These are phyloP conservation scores for Posidonia oceanica DNA, from an alignment of 116 monocot genomes.

Conservation along the genomic window DNA sequence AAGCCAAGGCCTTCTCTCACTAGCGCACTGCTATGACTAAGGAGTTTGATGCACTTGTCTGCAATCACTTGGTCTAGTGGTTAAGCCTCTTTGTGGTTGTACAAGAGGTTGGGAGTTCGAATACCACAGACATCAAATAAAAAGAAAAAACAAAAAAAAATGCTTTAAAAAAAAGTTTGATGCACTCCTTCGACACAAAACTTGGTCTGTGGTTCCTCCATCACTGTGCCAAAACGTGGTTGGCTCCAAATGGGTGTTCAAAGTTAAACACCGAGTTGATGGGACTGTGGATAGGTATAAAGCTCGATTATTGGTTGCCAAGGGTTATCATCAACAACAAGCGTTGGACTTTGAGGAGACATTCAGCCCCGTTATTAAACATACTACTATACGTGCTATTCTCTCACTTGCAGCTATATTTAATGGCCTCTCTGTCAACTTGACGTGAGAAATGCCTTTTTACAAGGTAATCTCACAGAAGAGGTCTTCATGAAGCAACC, in stretches of 20 bases:
- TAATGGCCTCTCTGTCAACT: not conserved
- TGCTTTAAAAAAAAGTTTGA: constrained; percentile 3
- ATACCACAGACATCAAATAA: too few species aligned
- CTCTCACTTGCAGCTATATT: not conserved
- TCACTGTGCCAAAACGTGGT: too few species aligned
- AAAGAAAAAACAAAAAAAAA: too few species aligned
- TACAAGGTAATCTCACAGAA: not conserved
- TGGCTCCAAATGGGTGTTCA: too few species aligned
- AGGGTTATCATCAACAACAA: not conserved
- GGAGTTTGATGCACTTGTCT: constrained; percentile 6
- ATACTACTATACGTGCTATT: not conserved
- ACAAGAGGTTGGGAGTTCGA: too few species aligned
- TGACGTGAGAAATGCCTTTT: not conserved
- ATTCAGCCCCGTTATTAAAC: not conserved
- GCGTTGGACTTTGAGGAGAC: not conserved
- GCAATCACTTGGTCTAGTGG: too few species aligned
- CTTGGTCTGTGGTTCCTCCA: not conserved
- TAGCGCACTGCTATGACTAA: not conserved
- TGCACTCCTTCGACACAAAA: not conserved
- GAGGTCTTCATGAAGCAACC: not conserved
- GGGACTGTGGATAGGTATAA: not conserved
- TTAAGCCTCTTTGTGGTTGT: too few species aligned
- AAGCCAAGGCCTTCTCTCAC: too few species aligned
- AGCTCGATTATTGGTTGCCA: not conserved
- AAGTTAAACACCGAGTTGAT: too few species aligned